A percentile compares a stretch with the other conserved stretches of the same genome.
These are phyloP conservation scores for Penicillium cataractarum DNA, from an alignment of 495 filamentous ascomycete genomes.

Conservation along the genomic window DNA sequence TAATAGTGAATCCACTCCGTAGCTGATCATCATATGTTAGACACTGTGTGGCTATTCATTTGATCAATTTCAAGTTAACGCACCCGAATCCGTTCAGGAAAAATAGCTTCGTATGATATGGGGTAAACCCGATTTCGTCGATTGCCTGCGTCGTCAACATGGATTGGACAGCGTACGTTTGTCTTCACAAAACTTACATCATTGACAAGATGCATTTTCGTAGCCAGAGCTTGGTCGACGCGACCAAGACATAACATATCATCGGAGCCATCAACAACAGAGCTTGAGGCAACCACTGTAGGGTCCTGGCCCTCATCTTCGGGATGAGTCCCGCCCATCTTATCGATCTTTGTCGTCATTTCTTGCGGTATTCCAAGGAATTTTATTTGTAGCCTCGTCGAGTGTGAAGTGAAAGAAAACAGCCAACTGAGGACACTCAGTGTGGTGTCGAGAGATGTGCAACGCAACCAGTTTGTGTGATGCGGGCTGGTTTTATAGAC, in stretches of 20 bases:
- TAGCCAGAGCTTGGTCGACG: constrained; percentile 18
- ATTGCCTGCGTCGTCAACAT: constrained; percentile 19
- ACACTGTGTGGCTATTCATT: no score
- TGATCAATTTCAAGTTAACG: background rate
- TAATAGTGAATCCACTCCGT: constrained; percentile 22
- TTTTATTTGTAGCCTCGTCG: background rate
- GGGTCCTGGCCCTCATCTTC: constrained; percentile 3
- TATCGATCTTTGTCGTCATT: constrained; percentile 14
- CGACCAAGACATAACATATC: constrained; percentile 17
- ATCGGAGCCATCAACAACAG: constrained; percentile 4
- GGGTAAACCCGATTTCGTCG: constrained; percentile 24
- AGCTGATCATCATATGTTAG: constrained; percentile 10
- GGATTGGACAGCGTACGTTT: background rate
- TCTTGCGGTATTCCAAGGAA: background rate
- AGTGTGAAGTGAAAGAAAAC: background rate
- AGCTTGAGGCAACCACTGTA: constrained; percentile 4
- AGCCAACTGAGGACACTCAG: background rate
- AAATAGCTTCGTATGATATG: constrained; percentile 24
- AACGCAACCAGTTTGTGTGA: background rate
- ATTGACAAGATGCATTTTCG: constrained; percentile 28
- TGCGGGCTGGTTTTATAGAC: background rate
- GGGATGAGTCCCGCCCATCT: background rate
- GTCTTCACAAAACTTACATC: constrained; percentile 8
- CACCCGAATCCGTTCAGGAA: constrained; percentile 30
- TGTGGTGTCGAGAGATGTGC: background rate